Base-by-base conservation (phyloP, 352 stramenopile species). In the Pythium insidiosum region DNA sequence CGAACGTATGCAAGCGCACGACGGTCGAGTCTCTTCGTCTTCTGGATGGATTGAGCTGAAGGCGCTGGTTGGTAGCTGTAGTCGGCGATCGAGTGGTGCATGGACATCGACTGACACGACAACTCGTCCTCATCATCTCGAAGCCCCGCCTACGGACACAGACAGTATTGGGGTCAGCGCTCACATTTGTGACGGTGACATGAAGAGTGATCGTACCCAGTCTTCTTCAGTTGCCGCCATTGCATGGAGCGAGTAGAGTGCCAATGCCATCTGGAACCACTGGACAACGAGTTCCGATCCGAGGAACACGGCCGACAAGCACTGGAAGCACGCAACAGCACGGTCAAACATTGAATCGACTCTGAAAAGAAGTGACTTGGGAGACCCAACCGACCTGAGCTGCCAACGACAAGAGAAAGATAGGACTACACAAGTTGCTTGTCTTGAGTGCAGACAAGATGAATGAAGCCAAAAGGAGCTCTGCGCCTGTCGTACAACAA, bases 401-500 rank as follows among this genome's bases (percentile, higher is more conserved):
- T 6, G 82, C 78, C 20, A 94, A 50, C 4, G 82, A 94, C 12
- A 91, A 43, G 30, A 94, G 80, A 53, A 94, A 94, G 9, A 92
- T 74, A 0, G 79, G 73, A 26, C 71, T 92, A 57, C 66, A 88
- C 25, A 92, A 47, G 39, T 87, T 92, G 60, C 74, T 84, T 5
- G 79, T 94, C 63, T 92, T 94, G 39, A 94, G 34, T 6, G 82
- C 82, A 20, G 79, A 89, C 23, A 94, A 58, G 50, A 94, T 94
- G 42, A 92, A 94, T 18, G 82, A 89, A 0, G 75, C 72, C 10
- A 94, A 57, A 40, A 94, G 56, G 22, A 90, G 54, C 40, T 94
- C 82, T n/a, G 82, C 75, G 25, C 81, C 78, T 83, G 47, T 4
- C 51, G 4, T 16, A 47, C n/a, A 4, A 16, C 4, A 38, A 25